These are phyloP conservation scores for Solanum bukasovii DNA, from an alignment of 257 asterid species.

Conservation along the genomic window DNA sequence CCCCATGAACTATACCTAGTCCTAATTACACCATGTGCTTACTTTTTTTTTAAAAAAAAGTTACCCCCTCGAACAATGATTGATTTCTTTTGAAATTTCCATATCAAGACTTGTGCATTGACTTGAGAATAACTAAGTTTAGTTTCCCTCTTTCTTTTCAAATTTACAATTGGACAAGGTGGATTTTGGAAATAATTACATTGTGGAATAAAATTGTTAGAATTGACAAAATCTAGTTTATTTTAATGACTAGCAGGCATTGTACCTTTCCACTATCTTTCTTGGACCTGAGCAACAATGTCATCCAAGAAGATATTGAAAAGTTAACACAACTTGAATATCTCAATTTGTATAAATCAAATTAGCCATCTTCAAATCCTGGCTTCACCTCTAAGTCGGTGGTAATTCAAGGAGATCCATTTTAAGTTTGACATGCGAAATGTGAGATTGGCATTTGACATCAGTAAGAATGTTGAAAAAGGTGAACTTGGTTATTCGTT, in stretches of 20 bases:
- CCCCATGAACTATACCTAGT: background rate
- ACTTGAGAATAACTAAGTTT: background rate
- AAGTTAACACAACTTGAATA: background rate
- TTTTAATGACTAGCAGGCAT: background rate
- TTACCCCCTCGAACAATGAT: background rate
- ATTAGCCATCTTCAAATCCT: background rate
- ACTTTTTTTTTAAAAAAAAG: too few species aligned
- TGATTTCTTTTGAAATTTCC: background rate
- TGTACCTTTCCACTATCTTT: background rate
- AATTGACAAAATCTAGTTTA: background rate
- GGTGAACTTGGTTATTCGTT: background rate
- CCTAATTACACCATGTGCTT: background rate
- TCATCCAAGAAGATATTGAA: background rate
- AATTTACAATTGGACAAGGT: background rate
- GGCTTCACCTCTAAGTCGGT: background rate
- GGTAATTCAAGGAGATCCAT: background rate
- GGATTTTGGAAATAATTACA: background rate
- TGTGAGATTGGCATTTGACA: background rate
- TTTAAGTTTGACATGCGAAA: background rate
- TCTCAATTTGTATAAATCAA: background rate
- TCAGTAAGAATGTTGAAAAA: background rate
- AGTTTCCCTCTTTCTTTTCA: background rate
- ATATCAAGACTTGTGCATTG: background rate
- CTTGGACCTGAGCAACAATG: background rate
- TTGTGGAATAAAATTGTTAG: background rate